phyloP scores from a whole-genome alignment of 495 filamentous ascomycete species.

The Aspergillus olivimuriae region DNA sequence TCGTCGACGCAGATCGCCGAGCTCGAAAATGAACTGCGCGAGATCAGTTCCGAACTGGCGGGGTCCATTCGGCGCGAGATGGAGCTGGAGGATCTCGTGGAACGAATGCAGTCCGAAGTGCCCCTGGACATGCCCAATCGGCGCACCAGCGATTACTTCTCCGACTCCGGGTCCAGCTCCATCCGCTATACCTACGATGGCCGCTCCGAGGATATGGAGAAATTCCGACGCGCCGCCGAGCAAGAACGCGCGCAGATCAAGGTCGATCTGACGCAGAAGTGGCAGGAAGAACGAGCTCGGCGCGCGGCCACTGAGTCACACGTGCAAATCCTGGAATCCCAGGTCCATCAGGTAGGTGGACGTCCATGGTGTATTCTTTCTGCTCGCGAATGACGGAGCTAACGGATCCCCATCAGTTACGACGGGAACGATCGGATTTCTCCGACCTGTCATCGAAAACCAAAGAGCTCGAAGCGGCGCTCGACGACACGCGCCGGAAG shows the following conservation, averaged over 20 bases:
- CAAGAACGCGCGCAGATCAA: constrained; percentile 87
- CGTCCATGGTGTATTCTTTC: neutral
- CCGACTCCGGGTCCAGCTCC: constrained; percentile 87
- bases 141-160: constrained; percentile 96
- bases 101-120: constrained; percentile 72
- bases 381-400: constrained; percentile 1
- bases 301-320: constrained; percentile 73
- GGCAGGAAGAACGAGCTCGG: constrained; percentile 74
- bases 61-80: constrained; percentile 90
- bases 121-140: constrained; percentile 44
- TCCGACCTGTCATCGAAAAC: constrained; percentile 39
- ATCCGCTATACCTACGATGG: constrained; percentile 63
- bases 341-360: constrained; percentile 52
- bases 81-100: constrained; percentile 91
- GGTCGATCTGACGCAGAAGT: constrained; percentile 71
- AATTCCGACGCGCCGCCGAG: constrained; percentile 73
- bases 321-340: constrained; percentile 70
- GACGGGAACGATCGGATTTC: constrained; percentile 36
- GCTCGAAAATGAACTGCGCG: constrained; percentile 87
- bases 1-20: constrained; percentile 54
- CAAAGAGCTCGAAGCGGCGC: constrained; percentile 67
- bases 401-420: constrained; percentile 30
- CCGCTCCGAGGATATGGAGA: constrained; percentile 77
- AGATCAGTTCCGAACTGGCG: constrained; percentile 88
- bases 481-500: constrained; percentile 76